A percentile compares a stretch with the other conserved stretches of the same genome.
phyloP scores from a whole-genome alignment of 2,329 filamentous ascomycete genomes.

The Coniochaeta hoffmannii region DNA sequence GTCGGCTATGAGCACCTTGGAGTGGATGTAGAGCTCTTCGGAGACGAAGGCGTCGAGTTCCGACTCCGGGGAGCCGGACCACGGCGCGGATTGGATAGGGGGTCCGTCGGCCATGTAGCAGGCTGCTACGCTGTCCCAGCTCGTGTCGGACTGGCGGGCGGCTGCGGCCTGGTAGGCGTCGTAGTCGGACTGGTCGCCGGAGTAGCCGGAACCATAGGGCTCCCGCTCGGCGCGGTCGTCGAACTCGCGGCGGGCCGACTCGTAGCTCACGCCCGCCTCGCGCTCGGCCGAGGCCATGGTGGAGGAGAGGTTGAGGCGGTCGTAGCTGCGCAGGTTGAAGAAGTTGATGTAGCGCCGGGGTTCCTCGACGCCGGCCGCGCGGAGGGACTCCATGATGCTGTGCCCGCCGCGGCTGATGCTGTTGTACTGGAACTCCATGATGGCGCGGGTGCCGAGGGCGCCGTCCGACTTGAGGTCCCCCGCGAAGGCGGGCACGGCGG shows the following conservation, averaged over 20 bases:
- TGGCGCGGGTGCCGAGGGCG: conserved; percentile 69
- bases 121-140: conserved; percentile 68
- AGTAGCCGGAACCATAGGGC: neutral
- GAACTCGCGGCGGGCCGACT: conserved; percentile 55
- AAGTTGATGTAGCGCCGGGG: conserved; percentile 70
- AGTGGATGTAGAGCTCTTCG: conserved; percentile 57
- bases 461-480: conserved; percentile 69
- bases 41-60: conserved; percentile 56
- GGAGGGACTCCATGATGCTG: conserved; percentile 68
- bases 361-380: conserved; percentile 56
- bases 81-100: conserved; percentile 54
- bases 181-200: conserved; percentile 35
- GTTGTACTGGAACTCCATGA: conserved; percentile 83
- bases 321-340: conserved; percentile 79
- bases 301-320: conserved; percentile 66
- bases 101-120: conserved; percentile 79
- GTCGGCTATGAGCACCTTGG: conserved; percentile 72
- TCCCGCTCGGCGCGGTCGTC: conserved; percentile 45
- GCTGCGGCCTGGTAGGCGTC: conserved; percentile 67
- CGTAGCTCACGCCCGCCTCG: conserved; percentile 59
- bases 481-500: conserved; percentile 74
- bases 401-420: conserved; percentile 71
- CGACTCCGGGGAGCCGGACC: conserved; percentile 45
- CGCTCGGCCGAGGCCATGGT: conserved; percentile 55
- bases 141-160: conserved; percentile 41